Evolutionary conservation across 768 basidiomycete genomes (phyloP).

Genomic region (Strobilomyces echinocephalus): DNA sequence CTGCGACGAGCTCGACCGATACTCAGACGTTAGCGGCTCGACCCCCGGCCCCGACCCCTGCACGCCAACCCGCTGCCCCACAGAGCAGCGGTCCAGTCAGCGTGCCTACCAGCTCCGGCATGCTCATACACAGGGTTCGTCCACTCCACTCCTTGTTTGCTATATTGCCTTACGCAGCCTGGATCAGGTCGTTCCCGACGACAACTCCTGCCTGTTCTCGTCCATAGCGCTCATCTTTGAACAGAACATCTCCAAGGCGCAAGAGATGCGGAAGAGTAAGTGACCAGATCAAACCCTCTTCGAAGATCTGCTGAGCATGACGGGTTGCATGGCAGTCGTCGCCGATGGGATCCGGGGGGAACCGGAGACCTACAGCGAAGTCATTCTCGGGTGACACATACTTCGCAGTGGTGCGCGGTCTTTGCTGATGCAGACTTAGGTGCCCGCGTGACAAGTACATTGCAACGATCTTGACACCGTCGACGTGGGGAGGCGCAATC

Average conservation of each 20-base stretch:
- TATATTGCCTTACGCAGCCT: constrained; percentile 1
- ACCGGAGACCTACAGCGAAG: constrained; percentile 72
- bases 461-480: constrained; percentile 68
- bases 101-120: constrained; percentile 58
- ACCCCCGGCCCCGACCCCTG: constrained; percentile 9
- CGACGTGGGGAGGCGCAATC: constrained; percentile 94
- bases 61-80: constrained; percentile 11
- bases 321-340: constrained; percentile 52
- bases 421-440: constrained; percentile 28
- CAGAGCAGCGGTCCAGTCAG: constrained; percentile 44
- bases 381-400: constrained; percentile 65
- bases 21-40: constrained; percentile 9
- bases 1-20: constrained; percentile 11
- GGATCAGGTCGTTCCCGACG: constrained; percentile 82
- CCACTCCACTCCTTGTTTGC: background rate
- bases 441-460: constrained; percentile 69
- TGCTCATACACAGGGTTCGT: constrained; percentile 67
- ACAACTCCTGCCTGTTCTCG: constrained; percentile 93
- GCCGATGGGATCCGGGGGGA: constrained; percentile 75
- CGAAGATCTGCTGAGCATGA: constrained; percentile 5
- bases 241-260: constrained; percentile 70
- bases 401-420: background rate
- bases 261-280: constrained; percentile 69
- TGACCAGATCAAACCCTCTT: background rate
- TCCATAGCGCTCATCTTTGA: constrained; percentile 82